Conservation (phyloP, 1,284 basidiomycete species). For the Cerrena zonata region DNA sequence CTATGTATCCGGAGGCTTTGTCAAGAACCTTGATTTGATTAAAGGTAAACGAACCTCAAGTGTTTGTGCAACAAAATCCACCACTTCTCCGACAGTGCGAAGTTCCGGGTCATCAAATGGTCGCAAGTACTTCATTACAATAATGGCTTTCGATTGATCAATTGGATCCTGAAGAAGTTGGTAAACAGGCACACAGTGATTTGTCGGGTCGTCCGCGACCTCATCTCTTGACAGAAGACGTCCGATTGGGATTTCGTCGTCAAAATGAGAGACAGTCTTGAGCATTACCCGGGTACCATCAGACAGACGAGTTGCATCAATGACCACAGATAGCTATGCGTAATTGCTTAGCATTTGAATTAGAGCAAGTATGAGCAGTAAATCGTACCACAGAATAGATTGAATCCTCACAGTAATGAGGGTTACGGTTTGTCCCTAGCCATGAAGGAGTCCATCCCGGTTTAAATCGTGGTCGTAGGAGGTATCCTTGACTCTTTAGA, state of each 20-base stretch:
- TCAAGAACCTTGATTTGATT: neutral
- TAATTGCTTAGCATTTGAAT: neutral
- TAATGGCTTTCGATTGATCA: constrained; percentile 8
- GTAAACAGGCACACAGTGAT: constrained; percentile 22
- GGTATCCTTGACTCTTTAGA: constrained; percentile 1
- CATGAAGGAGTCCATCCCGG: constrained; percentile 2
- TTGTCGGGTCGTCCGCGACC: constrained; percentile 5
- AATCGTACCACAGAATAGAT: neutral
- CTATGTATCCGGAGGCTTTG: constrained; percentile 16
- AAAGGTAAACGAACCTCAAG: constrained; percentile 28
- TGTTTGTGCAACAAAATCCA: constrained; percentile 24
- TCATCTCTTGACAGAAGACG: neutral
- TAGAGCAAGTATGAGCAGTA: neutral
- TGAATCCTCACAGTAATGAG: neutral
- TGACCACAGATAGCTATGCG: neutral
- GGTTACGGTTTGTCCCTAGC: neutral
- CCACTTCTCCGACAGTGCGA: constrained; percentile 20
- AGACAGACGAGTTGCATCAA: neutral
- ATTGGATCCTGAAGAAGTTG: constrained; percentile 14
- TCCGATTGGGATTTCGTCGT: constrained; percentile 10
- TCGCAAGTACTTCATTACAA: constrained; percentile 23
- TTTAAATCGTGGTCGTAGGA: constrained; percentile 2
- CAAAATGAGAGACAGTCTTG: constrained; percentile 9
- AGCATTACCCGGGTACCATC: neutral
- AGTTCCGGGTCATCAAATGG: constrained; percentile 19